Base-by-base conservation (phyloP, 2,329 filamentous ascomycete genomes). In the Cladosporium velox region DNA sequence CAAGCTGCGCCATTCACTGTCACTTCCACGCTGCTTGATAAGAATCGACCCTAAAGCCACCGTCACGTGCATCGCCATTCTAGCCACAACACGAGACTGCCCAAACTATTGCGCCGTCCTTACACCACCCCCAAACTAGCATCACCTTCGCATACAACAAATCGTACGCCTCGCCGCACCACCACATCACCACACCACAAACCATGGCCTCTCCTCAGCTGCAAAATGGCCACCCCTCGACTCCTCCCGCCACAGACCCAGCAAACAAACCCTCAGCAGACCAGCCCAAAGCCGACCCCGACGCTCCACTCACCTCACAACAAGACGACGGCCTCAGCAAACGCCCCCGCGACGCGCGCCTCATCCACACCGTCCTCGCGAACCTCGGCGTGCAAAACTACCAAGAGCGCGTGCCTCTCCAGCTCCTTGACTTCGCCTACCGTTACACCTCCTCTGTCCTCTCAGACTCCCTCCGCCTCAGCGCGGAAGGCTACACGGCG, bases 351-450 rank as follows among this genome's bases (percentile, higher is more conserved):
- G 91, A 95, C 77, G 87, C 90, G 18, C 89, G 91, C 73, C 87
- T 92, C 15, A 87, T 95, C 72, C 91, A 94, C 79, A 87, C 93
- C 21, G 86, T 95, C 61, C 87, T 95, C 59, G 89, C 89, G 24
- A 90, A 90, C 8, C 89, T 93, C 73, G 91, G 91, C 74, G 91
- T 94, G 11, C 88, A 89, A 4, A 85, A 89, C 49, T 95, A 92
- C 83, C 91, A 94, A 77, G 87, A 90, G 77, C 91, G 91, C 73
- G 91, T 95, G 1, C 91, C 91, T 0, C 85, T 94, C 0, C 88
- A 93, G 66, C 88, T 95, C 59, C 88, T 95, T 76, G 91, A 95
- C 81, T 94, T 94, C 75, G 90, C 91, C 59, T 95, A 95, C 84
- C 88, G 91, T 44, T 91, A 93, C 83, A 91, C 90, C 11, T 88